A percentile compares a stretch with the other conserved stretches of the same genome.
Conservation (phyloP, 2,329 filamentous ascomycete genomes). For the Scedosporium boydii region DNA sequence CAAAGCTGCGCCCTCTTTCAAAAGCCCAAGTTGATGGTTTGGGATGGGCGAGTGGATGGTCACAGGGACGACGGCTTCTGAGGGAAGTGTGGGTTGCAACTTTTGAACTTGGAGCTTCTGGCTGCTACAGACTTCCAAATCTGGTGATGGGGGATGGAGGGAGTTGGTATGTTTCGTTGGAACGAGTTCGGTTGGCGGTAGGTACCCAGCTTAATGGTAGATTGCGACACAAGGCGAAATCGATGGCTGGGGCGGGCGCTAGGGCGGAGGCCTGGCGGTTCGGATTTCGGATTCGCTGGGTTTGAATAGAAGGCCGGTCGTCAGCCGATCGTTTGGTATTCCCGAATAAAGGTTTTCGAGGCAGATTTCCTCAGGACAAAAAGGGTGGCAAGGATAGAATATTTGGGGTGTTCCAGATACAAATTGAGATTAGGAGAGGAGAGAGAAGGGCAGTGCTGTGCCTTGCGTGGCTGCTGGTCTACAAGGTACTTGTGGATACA, state of each 20-base stretch:
- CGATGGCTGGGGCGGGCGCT: not conserved
- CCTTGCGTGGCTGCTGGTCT: too few species aligned
- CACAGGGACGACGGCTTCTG: not conserved
- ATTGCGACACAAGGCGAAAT: slow-evolving; percentile 3
- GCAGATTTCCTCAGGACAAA: not conserved
- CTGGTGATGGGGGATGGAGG: not conserved
- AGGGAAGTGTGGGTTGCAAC: not conserved
- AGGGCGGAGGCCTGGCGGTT: not conserved
- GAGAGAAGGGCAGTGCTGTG: too few species aligned
- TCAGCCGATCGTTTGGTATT: not conserved
- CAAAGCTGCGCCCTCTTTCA: not conserved
- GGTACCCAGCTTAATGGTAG: not conserved
- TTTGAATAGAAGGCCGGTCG: not conserved
- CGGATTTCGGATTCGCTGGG: not conserved
- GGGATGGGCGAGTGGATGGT: not conserved
- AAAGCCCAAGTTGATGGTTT: not conserved
- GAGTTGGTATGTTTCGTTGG: not conserved
- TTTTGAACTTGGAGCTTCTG: not conserved
- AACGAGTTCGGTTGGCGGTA: not conserved
- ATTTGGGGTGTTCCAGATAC: not conserved
- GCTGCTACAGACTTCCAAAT: not conserved
- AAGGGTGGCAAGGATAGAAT: not conserved
- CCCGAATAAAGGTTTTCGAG: not conserved
- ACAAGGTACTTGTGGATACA: too few species aligned
- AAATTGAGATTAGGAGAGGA: not conserved